These are phyloP conservation scores for Schizosaccharomyces octosporus DNA, from an alignment of 805 yeast genomes.

Conservation along the genomic window DNA sequence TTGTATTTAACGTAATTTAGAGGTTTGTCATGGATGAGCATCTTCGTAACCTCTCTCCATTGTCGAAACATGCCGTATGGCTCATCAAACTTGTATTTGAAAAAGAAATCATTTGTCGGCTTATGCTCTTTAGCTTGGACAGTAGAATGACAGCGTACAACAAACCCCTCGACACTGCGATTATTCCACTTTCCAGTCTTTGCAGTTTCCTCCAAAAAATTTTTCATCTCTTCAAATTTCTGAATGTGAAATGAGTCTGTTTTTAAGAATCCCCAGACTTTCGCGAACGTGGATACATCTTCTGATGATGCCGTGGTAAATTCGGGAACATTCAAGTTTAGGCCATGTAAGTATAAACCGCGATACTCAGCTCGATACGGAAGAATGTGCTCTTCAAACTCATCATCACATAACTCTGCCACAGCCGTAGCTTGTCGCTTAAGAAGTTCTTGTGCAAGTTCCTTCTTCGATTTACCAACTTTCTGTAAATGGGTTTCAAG, in stretches of 20 bases:
- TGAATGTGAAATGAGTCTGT: constrained; percentile 24
- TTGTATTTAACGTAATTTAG: constrained; percentile 25
- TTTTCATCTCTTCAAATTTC: constrained; percentile 20
- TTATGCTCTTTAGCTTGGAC: not conserved
- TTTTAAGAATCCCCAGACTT: constrained; percentile 38
- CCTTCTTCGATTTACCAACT: constrained; percentile 18
- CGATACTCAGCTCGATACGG: constrained; percentile 40
- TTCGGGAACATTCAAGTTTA: constrained; percentile 38
- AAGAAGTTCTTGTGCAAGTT: constrained; percentile 33
- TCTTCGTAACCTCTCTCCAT: constrained; percentile 66
- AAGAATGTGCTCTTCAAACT: constrained; percentile 79
- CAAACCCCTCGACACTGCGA: constrained; percentile 79
- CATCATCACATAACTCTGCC: constrained; percentile 78
- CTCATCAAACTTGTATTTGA: constrained; percentile 84
- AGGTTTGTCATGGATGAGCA: constrained; percentile 19
- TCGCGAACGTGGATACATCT: constrained; percentile 35
- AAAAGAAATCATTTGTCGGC: constrained; percentile 31
- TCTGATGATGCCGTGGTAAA: constrained; percentile 45
- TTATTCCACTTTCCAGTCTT: constrained; percentile 46
- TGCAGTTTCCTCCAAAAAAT: constrained; percentile 31
- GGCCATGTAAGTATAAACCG: constrained; percentile 77
- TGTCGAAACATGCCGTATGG: constrained; percentile 80
- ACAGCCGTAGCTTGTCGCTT: constrained; percentile 49
- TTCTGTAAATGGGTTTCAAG: constrained; percentile 27
- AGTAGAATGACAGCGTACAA: constrained; percentile 35